Evolutionary conservation across 2,329 filamentous ascomycete genomes (phyloP).

Genomic region (Sordariomycetes sp.): DNA sequence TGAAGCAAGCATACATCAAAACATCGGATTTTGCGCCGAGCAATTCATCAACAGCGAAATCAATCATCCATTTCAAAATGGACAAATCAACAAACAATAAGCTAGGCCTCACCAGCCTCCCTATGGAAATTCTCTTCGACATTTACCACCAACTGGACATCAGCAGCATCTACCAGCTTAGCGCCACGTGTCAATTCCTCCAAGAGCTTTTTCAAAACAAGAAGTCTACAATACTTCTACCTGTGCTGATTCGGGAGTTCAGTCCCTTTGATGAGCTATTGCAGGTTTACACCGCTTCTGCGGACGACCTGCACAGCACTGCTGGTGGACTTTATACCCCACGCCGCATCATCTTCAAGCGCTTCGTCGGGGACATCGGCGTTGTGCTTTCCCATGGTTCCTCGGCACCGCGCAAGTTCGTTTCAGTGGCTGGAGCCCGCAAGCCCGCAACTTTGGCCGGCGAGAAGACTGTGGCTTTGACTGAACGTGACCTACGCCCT

Average conservation of each 20-base stretch:
- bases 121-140: slow-evolving; percentile 37
- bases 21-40: background rate
- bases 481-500: slow-evolving; percentile 19
- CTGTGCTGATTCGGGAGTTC: slow-evolving; percentile 30
- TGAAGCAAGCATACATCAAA: background rate
- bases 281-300: slow-evolving; percentile 33
- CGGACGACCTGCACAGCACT: slow-evolving; percentile 20
- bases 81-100: slow-evolving; percentile 3
- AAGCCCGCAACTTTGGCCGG: background rate
- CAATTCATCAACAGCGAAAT: background rate
- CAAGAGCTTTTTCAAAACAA: slow-evolving; percentile 29
- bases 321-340: slow-evolving; percentile 24
- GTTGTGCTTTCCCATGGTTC: slow-evolving; percentile 10
- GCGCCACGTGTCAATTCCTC: slow-evolving; percentile 25
- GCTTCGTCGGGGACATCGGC: slow-evolving; percentile 21
- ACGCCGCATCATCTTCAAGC: slow-evolving; percentile 28
- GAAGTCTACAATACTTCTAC: slow-evolving; percentile 30
- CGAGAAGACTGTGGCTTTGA: slow-evolving; percentile 16
- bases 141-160: slow-evolving; percentile 36
- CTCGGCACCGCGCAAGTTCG: no score
- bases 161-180: slow-evolving; percentile 27
- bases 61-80: background rate
- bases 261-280: slow-evolving; percentile 36
- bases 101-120: slow-evolving; percentile 19
- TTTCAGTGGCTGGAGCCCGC: background rate